A percentile compares a stretch with the other conserved stretches of the same genome.
Conservation (phyloP, 495 filamentous ascomycete species). For the Evernia prunastri region DNA sequence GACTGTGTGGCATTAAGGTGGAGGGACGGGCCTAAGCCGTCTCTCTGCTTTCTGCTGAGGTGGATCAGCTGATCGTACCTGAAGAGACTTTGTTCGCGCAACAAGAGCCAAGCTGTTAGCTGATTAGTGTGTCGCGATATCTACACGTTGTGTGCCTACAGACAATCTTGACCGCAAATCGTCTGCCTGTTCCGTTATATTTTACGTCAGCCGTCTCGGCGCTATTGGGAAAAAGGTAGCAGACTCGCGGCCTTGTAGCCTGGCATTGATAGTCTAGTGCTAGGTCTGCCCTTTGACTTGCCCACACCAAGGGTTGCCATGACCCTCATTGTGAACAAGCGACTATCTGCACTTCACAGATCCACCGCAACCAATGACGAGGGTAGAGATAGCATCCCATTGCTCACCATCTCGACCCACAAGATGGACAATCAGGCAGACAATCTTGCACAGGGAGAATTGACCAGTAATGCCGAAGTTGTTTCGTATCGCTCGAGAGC, state of each 20-base stretch:
- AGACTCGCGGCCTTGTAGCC: constrained; percentile 6
- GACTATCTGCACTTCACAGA: too few relatives aligned
- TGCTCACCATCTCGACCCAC: too few relatives aligned
- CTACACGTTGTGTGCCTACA: neutral
- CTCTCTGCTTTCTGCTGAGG: too few relatives aligned
- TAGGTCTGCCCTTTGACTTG: neutral
- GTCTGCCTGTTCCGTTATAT: neutral
- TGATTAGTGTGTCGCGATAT: neutral
- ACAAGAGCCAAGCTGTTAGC: neutral
- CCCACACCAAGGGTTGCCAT: neutral
- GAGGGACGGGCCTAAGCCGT: too few relatives aligned
- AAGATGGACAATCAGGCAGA: neutral
- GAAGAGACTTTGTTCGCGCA: neutral
- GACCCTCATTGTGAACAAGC: neutral
- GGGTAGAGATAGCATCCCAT: too few relatives aligned
- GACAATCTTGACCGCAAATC: neutral
- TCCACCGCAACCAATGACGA: too few relatives aligned
- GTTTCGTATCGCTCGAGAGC: constrained; percentile 21
- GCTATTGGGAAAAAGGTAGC: neutral
- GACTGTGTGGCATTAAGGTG: too few relatives aligned
- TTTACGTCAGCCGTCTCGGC: neutral
- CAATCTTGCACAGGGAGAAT: neutral
- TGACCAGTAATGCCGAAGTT: neutral
- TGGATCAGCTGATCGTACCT: too few relatives aligned
- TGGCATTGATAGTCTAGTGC: neutral